Percentiles rank a stretch among this genome's conserved stretches.
Conservation (phyloP, 106 monocot genomes). For the Dioscorea dumetorum region DNA sequence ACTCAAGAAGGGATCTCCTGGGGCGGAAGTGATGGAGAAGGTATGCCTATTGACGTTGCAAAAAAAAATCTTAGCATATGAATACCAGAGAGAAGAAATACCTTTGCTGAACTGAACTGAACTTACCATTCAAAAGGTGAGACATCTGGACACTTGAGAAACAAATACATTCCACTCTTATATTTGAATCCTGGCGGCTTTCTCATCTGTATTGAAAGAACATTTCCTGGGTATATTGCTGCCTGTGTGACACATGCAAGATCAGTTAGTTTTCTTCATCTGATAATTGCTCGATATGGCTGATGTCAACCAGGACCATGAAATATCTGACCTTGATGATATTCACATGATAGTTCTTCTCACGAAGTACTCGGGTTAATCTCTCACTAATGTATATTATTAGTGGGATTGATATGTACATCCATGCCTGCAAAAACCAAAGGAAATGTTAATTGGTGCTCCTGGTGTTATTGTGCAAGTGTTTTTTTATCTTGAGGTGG, state of each 20-base stretch:
- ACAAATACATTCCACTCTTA: slow-evolving; percentile 95
- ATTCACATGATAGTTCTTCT: slow-evolving; percentile 55
- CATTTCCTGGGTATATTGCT: slow-evolving; percentile 91
- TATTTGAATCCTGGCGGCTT: slow-evolving; percentile 85
- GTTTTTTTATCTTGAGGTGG: background rate
- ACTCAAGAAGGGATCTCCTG: slow-evolving; percentile 77
- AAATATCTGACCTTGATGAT: slow-evolving; percentile 54
- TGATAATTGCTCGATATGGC: no score
- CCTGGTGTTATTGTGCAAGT: no score
- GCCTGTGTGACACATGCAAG: slow-evolving; percentile 36
- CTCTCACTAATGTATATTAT: slow-evolving; percentile 71
- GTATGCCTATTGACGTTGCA: slow-evolving; percentile 58
- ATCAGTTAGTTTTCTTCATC: no score
- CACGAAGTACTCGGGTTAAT: slow-evolving; percentile 64
- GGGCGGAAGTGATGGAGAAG: slow-evolving; percentile 96
- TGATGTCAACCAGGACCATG: background rate
- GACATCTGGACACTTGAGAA: slow-evolving; percentile 89
- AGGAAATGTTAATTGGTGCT: no score
- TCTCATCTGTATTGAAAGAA: slow-evolving; percentile 88
- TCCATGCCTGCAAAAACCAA: slow-evolving; percentile 73
- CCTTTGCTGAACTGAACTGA: background rate
- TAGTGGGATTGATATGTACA: slow-evolving; percentile 75
- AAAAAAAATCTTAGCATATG: background rate
- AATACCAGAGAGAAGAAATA: background rate
- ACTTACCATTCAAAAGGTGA: slow-evolving; percentile 92